Percentiles rank a stretch among this genome's conserved stretches.
phyloP scores from a whole-genome alignment of 2,329 filamentous ascomycete species.

The Fusarium protoensiforme region DNA sequence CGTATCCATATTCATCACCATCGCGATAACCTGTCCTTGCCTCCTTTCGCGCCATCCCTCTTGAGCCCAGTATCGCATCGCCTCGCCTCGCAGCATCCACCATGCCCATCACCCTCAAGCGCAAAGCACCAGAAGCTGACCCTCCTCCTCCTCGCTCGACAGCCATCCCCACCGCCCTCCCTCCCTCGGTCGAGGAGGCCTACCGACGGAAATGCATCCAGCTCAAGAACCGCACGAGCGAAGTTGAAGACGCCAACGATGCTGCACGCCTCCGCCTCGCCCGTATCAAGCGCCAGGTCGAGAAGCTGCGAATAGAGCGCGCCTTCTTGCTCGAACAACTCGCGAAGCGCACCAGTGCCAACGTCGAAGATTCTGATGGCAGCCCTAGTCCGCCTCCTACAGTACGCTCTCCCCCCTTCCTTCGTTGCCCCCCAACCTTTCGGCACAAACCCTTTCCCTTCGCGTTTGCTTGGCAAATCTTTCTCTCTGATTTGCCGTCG shows the following conservation, averaged over 20 bases:
- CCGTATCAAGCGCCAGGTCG: conserved; percentile 84
- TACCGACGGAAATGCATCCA: conserved; percentile 98
- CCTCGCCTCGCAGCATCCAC: conserved; percentile 8
- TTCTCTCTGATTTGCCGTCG: conserved; percentile 27
- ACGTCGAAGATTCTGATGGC: conserved; percentile 81
- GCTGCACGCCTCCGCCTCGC: conserved; percentile 81
- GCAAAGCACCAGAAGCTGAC: conserved; percentile 52
- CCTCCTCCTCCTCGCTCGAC: conserved; percentile 43
- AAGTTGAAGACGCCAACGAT: conserved; percentile 93
- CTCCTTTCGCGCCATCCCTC: conserved; percentile 3
- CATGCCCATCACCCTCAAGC: conserved; percentile 50
- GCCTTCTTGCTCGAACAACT: conserved; percentile 80
- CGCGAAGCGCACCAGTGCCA: conserved; percentile 77
- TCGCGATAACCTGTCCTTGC: not conserved
- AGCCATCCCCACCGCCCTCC: conserved; percentile 70
- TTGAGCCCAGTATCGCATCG: conserved; percentile 7
- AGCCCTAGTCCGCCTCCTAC: conserved; percentile 84
- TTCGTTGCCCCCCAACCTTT: not conserved
- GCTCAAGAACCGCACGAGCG: conserved; percentile 88
- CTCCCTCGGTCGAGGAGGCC: conserved; percentile 93
- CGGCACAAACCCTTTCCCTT: not conserved
- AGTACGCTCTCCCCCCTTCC: conserved; percentile 58
- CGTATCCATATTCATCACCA: not conserved
- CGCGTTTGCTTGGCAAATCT: conserved; percentile 30
- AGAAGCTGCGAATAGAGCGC: conserved; percentile 90